Percentiles rank a stretch among this genome's conserved stretches.
Conservation (phyloP, 2,329 filamentous ascomycete species). For the Diplodia scrobiculata region DNA sequence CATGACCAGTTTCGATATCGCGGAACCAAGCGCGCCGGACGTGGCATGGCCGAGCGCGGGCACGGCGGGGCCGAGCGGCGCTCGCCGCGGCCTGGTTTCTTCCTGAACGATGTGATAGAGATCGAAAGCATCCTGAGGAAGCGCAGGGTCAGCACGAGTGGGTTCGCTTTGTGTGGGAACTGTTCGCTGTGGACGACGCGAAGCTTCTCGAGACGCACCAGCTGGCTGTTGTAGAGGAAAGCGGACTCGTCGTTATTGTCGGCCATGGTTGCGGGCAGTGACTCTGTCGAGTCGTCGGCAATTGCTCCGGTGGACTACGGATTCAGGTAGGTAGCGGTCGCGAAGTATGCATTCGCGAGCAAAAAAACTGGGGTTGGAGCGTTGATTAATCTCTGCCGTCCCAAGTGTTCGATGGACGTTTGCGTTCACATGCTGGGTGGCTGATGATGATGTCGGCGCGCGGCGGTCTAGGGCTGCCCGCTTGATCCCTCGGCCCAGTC, state of each 20-base stretch:
- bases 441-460: neutral
- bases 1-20: conserved; percentile 73
- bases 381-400: neutral
- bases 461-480: neutral
- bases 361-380: neutral
- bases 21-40: conserved; percentile 76
- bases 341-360: neutral
- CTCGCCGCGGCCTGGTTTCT: conserved; percentile 31
- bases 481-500: neutral
- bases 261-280: conserved; percentile 11
- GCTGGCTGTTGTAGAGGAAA: conserved; percentile 41
- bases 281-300: neutral
- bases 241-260: conserved; percentile 32
- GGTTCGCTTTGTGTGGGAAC: neutral
- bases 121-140: conserved; percentile 46
- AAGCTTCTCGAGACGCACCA: conserved; percentile 16
- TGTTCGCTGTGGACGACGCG: neutral
- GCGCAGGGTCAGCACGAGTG: neutral
- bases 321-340: neutral
- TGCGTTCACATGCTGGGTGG: conserved; percentile 6
- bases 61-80: conserved; percentile 53
- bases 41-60: conserved; percentile 79
- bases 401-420: neutral
- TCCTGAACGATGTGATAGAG: conserved; percentile 49
- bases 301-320: neutral